Evolutionary conservation across 2,329 filamentous ascomycete species (phyloP), one percentile per base, ranked within the genome.

Genomic region (Penicillium sp.): DNA sequence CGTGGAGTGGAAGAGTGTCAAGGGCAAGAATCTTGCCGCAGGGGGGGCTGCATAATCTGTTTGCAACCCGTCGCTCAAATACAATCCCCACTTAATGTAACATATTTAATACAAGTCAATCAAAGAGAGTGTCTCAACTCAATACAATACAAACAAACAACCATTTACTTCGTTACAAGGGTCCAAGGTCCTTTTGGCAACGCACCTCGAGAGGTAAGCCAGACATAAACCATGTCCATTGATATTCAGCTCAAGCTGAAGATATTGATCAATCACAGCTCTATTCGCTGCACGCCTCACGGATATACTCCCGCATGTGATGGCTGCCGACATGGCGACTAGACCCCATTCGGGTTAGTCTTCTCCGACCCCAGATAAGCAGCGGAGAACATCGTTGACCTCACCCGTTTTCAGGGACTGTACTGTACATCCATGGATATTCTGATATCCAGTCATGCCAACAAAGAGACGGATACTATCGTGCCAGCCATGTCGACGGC

Each of bases 401-500:
- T 54, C 47, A 44, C 29, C 43, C n/a, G 42, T 6, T 27, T 27
- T 27, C 24, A 18, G 18, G 18, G 18, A 18, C 18, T 18, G 18
- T 18, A 18, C 18, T 18, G 18, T 18, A 18, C 18, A 18, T 18
- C 18, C 18, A 18, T 18, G 18, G 18, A 18, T 18, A 18, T 18
- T 18, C 18, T 18, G 18, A 18, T 18, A 18, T 18, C 18, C 18
- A 18, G 18, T 45, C 39, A 54, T 54, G 52, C 52, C 52, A 5
- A 50, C 27, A 14, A 54, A 54, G 24, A 42, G 52, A 54, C 47
- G 52, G 7, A 50, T 54, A 31, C n/a, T 54, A 9, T 61, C 60
- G 7, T 63, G 60, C 34, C 55, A 61, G 42, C 50, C 55, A n/a
- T 63, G 59, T 39, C 55, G 59, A 13, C 60, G 60, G 14, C 29